Evolutionary conservation across 2,329 filamentous ascomycete genomes (phyloP), one percentile per base, ranked within the genome.

Genomic region (Ciborinia camelliae): DNA sequence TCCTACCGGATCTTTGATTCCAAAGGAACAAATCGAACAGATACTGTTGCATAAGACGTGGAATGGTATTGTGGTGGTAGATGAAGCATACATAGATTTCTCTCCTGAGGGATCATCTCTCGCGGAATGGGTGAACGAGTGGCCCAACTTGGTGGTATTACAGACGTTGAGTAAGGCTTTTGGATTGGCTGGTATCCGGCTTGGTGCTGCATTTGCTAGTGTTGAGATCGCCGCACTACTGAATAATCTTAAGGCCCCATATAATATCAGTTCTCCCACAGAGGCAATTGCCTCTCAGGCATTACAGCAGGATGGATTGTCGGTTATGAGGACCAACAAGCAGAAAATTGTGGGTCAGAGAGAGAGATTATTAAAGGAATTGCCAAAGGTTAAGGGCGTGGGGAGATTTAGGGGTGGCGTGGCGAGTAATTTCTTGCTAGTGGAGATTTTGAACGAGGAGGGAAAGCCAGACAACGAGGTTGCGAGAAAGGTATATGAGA

Each of bases 131-230:
- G 93, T 96, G 1, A 82, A 85, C 43, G 92, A 97, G 73, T 96
- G 91, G 86, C 93, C 94, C 59, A 99, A 99, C 77, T 82, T 99
- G 32, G 92, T 97, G 23, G 93, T 99, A 65, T 92, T 98, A 91
- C 95, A 99, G 81, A 99, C 95, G 1, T 83, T 98, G n/a, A 96
- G 91, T 73, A 99, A 99, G 77, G 95, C 92, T 0, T 99, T 99
- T 74, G 95, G 95, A 35, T 85, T 99, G 74, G 95, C 95, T 4
- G 95, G 94, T 59, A 97, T 99, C 75, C 84, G 95, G 20, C 83
- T 99, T 1, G 95, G 95, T 54, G 90, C 88, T 9, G 92, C 91
- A 0, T 99, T 97, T 75, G 85, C 91, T 6, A 85, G 87, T 12
- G 82, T 87, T 0, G 82, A 86, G 7, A 88, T 99, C 68, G 92